Base-by-base conservation (phyloP, 768 basidiomycete species). In the Naematelia aurantialba region DNA sequence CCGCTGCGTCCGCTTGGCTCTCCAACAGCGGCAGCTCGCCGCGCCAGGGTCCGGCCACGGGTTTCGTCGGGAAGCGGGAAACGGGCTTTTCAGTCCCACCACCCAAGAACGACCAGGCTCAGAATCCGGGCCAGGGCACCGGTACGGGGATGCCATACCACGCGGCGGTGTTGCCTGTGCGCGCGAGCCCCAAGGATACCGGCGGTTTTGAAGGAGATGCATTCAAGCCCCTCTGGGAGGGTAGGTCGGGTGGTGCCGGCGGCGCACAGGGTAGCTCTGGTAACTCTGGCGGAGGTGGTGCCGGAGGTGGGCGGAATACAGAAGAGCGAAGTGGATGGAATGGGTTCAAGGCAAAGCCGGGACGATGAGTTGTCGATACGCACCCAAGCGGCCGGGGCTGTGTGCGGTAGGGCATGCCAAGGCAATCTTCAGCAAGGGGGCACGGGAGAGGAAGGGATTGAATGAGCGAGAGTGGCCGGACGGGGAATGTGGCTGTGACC, bases 161-260 rank as follows among this genome's bases (percentile, higher is more conserved):
- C 34, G 46, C 59, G 12, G 22, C 24, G 46, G 67, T 68, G 12
- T 53, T 71, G n/a, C 67, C 69, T 19, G 51, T 65, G 8, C 56
- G 52, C 46, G 67, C 70, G 22, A 65, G 65, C 49, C 70, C 70
- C 31, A 68, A 66, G 47, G 67, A 68, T 52, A 68, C 65, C 1
- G 66, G 59, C 10, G 71, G 68, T 17, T 73, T 73, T 56, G 52
- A 45, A 4, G 64, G 67, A 55, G 71, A 73, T 57, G 71, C 71
- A 1, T 73, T 73, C 58, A 68, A 59, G 54, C 66, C 68, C 13
- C 49, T 73, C 0, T 73, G 71, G 71, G 46, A 19, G n/a, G 8
- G 46, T 47, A 47, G 34, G 34, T 8, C 34, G 8, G 34, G 34
- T 17, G 34, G 34, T 17, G 34, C 34, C 17, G 8, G 8, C 17